Conservation (phyloP, 768 basidiomycete genomes). For the Rhodotorula babjevae region DNA sequence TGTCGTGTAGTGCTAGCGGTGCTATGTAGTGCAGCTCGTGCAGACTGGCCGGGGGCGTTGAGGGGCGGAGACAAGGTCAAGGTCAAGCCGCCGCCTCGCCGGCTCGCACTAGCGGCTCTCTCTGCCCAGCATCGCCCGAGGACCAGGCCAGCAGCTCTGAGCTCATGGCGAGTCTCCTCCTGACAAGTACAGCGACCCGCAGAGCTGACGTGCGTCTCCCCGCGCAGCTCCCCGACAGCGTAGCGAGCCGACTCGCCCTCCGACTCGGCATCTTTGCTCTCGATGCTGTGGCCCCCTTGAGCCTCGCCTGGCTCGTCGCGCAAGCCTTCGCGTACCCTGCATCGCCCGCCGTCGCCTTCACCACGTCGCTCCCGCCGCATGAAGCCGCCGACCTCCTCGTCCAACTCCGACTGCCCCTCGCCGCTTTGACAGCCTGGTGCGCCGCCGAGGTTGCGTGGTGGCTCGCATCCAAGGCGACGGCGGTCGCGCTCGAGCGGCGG, state of each 20-base stretch:
- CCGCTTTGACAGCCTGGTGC: not conserved
- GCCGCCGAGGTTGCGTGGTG: conserved; percentile 16
- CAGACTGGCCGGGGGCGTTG: no score
- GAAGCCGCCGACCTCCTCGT: conserved; percentile 5
- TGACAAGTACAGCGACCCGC: no score
- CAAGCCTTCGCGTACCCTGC: conserved; percentile 8
- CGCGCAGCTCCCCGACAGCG: not conserved
- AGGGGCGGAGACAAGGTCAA: no score
- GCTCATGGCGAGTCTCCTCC: not conserved
- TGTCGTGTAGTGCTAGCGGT: no score
- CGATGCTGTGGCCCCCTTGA: not conserved
- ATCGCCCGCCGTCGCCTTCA: conserved; percentile 22
- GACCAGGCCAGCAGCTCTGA: no score
- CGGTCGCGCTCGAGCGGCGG: not conserved
- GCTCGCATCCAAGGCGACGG: not conserved
- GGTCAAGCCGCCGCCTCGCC: no score
- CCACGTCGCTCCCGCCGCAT: not conserved
- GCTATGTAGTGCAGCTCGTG: no score
- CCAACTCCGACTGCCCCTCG: not conserved
- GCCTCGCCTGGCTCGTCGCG: not conserved
- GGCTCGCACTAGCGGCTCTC: no score
- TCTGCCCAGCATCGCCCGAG: no score
- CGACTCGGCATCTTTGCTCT: not conserved
- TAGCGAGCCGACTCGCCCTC: not conserved
- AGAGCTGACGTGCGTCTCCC: not conserved